Evolutionary conservation across 345 rosid genomes (phyloP).

Genomic region (Pugionium dolabratum): DNA sequence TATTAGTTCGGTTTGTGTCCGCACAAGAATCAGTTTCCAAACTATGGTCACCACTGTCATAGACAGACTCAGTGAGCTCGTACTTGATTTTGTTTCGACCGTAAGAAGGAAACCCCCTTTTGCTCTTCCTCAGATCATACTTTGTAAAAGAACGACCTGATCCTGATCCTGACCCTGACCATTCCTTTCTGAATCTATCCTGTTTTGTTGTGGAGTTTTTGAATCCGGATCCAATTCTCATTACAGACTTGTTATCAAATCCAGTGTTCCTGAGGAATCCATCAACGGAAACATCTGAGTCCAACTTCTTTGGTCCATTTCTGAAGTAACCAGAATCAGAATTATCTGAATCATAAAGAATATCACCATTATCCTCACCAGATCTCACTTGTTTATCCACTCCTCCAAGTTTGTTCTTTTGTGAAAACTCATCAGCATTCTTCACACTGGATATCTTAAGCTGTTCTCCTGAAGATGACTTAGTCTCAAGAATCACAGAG

Average conservation of each 20-base stretch:
- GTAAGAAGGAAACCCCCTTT: conserved; percentile 37
- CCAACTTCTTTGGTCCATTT: conserved; percentile 62
- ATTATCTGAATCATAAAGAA: conserved; percentile 47
- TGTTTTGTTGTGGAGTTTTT: conserved; percentile 43
- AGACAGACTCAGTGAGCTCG: conserved; percentile 45
- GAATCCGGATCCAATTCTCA: conserved; percentile 46
- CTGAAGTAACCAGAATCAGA: conserved; percentile 74
- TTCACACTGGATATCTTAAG: conserved; percentile 42
- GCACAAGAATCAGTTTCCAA: conserved; percentile 52
- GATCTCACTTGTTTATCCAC: conserved; percentile 40
- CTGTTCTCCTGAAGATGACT: conserved; percentile 54
- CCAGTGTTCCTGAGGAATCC: conserved; percentile 43
- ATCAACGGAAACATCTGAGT: conserved; percentile 55
- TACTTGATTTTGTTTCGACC: conserved; percentile 46
- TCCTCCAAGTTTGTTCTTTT: conserved; percentile 34
- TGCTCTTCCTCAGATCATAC: conserved; percentile 51
- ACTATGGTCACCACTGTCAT: conserved; percentile 56
- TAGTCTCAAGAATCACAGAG: conserved; percentile 37
- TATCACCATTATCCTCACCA: conserved; percentile 34
- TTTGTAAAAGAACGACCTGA: conserved; percentile 44
- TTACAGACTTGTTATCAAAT: conserved; percentile 37
- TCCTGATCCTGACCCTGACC: conserved; percentile 27
- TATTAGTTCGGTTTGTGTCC: conserved; percentile 38
- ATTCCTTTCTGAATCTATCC: conserved; percentile 40
- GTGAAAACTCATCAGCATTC: conserved; percentile 38